A percentile compares a stretch with the other conserved stretches of the same genome.
Conservation (phyloP, 768 basidiomycete species). For the Boletus eberwhitei region DNA sequence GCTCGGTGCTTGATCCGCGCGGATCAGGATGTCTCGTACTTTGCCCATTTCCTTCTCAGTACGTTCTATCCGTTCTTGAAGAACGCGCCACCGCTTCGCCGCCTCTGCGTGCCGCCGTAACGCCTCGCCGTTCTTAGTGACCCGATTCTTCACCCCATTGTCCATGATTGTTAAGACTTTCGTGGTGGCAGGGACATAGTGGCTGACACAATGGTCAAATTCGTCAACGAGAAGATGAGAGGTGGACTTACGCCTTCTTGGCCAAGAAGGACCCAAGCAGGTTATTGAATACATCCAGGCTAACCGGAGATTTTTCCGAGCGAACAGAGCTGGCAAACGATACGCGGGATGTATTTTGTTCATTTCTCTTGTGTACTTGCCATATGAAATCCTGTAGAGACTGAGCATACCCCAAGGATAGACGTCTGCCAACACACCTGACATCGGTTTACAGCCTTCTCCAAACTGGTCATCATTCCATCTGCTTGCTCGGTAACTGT, state of each 20-base stretch:
- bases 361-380: conserved; percentile 66
- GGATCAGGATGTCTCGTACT: conserved; percentile 56
- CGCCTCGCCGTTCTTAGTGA: conserved; percentile 96
- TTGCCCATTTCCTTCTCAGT: conserved; percentile 82
- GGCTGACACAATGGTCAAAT: conserved; percentile 44
- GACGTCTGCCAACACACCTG: conserved; percentile 52
- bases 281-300: conserved; percentile 59
- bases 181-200: conserved; percentile 91
- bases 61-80: conserved; percentile 74
- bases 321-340: conserved; percentile 47
- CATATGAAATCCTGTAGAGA: conserved; percentile 72
- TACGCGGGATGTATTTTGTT: conserved; percentile 39
- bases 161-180: conserved; percentile 93
- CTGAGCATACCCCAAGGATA: background rate
- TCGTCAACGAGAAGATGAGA: conserved; percentile 1
- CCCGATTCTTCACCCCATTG: conserved; percentile 88
- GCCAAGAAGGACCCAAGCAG: conserved; percentile 78
- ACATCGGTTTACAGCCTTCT: conserved; percentile 89
- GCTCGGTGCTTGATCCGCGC: conserved; percentile 50
- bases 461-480: conserved; percentile 95
- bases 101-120: conserved; percentile 87
- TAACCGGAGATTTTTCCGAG: conserved; percentile 51
- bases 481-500: conserved; percentile 94
- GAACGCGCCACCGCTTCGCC: conserved; percentile 76
- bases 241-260: conserved; percentile 73